These are phyloP conservation scores for Colletotrichum chlorophyti DNA, from an alignment of 2,329 filamentous ascomycete genomes.

Conservation along the genomic window DNA sequence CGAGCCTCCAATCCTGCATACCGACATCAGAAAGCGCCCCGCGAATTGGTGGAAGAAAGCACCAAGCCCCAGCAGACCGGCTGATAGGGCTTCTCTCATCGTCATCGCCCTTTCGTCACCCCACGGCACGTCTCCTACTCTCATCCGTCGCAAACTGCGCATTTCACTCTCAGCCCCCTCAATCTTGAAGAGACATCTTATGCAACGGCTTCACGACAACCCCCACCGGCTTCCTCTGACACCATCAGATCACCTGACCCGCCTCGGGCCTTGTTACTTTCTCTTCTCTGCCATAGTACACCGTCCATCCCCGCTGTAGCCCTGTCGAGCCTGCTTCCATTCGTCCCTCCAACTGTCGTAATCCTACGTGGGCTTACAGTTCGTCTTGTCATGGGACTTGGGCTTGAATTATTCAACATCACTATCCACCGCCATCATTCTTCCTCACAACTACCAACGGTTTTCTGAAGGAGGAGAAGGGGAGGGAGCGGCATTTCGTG, in stretches of 20 bases:
- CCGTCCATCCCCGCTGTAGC: constrained; percentile 11
- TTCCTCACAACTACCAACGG: constrained; percentile 11
- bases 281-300: constrained; percentile 17
- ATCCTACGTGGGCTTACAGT: constrained; percentile 3
- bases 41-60: constrained; percentile 29
- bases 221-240: constrained; percentile 25
- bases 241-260: constrained; percentile 26
- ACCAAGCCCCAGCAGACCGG: constrained; percentile 3
- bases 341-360: constrained; percentile 6
- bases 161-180: constrained; percentile 14
- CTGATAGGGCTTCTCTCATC: constrained; percentile 9
- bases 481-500: constrained; percentile 19
- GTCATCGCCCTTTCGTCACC: not conserved
- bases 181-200: constrained; percentile 14
- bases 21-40: constrained; percentile 1
- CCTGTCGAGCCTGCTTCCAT: constrained; percentile 11
- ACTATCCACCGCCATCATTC: constrained; percentile 20
- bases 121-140: constrained; percentile 4
- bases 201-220: constrained; percentile 26
- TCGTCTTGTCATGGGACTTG: constrained; percentile 27
- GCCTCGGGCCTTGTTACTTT: constrained; percentile 9
- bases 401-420: constrained; percentile 6
- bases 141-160: constrained; percentile 17
- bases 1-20: constrained; percentile 11
- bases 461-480: constrained; percentile 26